phyloP scores from a whole-genome alignment of 306 rosid species.

The Castanopsis chinensis region DNA sequence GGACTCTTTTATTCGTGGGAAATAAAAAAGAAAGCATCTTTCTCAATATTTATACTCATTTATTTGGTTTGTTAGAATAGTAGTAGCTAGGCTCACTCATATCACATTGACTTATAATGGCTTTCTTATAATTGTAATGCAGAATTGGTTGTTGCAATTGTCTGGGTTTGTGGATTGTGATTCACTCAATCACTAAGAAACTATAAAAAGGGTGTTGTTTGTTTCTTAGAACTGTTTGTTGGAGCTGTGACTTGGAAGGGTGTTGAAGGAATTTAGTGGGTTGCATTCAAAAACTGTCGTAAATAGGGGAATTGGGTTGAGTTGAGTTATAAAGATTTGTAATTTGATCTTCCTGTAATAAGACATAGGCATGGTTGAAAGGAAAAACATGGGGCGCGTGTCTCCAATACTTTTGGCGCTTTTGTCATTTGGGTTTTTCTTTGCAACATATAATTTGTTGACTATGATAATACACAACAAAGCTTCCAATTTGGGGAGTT shows the following conservation, averaged over 20 bases:
- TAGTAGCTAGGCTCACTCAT: background rate
- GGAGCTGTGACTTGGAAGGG: constrained; percentile 15
- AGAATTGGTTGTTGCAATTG: background rate
- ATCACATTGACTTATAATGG: background rate
- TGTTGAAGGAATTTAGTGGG: background rate
- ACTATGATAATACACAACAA: constrained; percentile 49
- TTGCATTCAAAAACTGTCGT: constrained; percentile 20
- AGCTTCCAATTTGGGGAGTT: constrained; percentile 33
- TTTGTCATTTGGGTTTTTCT: constrained; percentile 60
- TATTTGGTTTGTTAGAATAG: background rate
- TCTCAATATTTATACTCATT: background rate
- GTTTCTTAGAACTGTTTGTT: background rate
- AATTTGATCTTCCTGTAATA: constrained; percentile 4
- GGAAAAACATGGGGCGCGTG: constrained; percentile 60
- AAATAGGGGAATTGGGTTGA: constrained; percentile 16
- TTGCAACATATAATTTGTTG: constrained; percentile 72
- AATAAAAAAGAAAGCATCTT: background rate
- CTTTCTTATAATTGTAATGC: constrained; percentile 21
- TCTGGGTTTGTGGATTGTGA: constrained; percentile 11
- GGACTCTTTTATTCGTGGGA: background rate
- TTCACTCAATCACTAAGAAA: constrained; percentile 11
- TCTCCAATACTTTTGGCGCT: constrained; percentile 59
- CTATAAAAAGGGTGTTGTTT: background rate
- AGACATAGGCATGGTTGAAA: constrained; percentile 51
- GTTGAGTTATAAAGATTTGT: constrained; percentile 26